These are phyloP conservation scores for Pulveroboletus sp. DNA, from an alignment of 768 basidiomycete species.

Conservation along the genomic window DNA sequence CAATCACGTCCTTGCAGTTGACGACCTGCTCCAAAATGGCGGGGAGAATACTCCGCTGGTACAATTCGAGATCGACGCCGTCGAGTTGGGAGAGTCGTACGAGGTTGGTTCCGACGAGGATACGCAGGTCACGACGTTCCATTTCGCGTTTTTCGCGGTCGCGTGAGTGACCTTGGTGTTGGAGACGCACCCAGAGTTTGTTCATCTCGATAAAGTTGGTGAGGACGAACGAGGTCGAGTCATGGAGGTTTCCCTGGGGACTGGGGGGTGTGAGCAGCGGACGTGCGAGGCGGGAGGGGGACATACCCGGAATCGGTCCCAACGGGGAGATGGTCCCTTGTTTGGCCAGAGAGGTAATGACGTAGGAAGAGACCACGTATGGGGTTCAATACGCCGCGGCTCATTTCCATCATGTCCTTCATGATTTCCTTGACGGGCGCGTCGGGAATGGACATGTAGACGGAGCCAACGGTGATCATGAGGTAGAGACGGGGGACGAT, in stretches of 20 bases:
- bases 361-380: constrained; percentile 93
- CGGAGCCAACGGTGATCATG: constrained; percentile 99
- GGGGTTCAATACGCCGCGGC: constrained; percentile 94
- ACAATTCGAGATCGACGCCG: constrained; percentile 93
- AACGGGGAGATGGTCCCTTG: constrained; percentile 92
- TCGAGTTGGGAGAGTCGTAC: constrained; percentile 94
- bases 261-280: constrained; percentile 36
- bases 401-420: constrained; percentile 99
- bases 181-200: constrained; percentile 98
- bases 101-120: constrained; percentile 96
- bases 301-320: constrained; percentile 80
- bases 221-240: constrained; percentile 93
- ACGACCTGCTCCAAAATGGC: constrained; percentile 96
- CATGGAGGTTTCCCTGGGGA: constrained; percentile 85
- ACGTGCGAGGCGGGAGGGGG: not conserved
- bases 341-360: constrained; percentile 97
- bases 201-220: constrained; percentile 99
- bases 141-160: constrained; percentile 97
- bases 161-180: constrained; percentile 95
- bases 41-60: constrained; percentile 81
- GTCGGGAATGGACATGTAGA: constrained; percentile 98
- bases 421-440: constrained; percentile 99
- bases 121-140: constrained; percentile 92
- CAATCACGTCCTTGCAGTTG: constrained; percentile 97
- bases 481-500: constrained; percentile 93